phyloP scores from a whole-genome alignment of 495 filamentous ascomycete species.

The Aspergillus leporis region DNA sequence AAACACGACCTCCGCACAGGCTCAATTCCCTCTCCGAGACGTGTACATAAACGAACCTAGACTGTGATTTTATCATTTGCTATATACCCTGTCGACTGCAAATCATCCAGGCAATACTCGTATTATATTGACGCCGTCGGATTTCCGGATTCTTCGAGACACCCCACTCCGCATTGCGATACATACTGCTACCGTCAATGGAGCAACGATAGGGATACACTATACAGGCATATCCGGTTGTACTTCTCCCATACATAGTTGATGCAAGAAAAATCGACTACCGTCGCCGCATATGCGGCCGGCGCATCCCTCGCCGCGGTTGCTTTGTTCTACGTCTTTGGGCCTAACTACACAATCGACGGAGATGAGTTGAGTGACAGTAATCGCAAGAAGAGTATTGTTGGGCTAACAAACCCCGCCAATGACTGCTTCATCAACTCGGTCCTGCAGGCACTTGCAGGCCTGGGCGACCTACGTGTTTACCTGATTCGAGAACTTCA shows the following conservation, averaged over 20 bases:
- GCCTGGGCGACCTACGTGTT: constrained; percentile 83
- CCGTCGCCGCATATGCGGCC: constrained; percentile 89
- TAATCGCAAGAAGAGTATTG: constrained; percentile 79
- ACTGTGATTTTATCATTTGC: background rate
- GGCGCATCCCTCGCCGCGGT: constrained; percentile 96
- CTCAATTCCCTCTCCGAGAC: background rate
- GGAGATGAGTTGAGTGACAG: constrained; percentile 62
- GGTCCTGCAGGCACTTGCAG: constrained; percentile 90
- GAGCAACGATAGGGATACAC: constrained; percentile 18
- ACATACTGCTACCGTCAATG: constrained; percentile 9
- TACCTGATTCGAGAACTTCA: constrained; percentile 90
- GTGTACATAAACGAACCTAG: background rate
- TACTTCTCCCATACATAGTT: constrained; percentile 17
- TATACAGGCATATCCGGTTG: background rate
- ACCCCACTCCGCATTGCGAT: background rate
- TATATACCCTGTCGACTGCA: background rate
- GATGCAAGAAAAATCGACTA: constrained; percentile 87
- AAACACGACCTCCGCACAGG: background rate
- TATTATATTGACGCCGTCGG: background rate
- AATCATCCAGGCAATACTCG: background rate
- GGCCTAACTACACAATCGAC: constrained; percentile 91
- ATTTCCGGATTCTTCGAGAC: background rate
- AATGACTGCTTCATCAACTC: constrained; percentile 99
- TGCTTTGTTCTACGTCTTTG: constrained; percentile 94
- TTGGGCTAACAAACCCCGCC: constrained; percentile 86